phyloP scores from a whole-genome alignment of 2,329 filamentous ascomycete species.

The Hymenoscyphus fructigenus region DNA sequence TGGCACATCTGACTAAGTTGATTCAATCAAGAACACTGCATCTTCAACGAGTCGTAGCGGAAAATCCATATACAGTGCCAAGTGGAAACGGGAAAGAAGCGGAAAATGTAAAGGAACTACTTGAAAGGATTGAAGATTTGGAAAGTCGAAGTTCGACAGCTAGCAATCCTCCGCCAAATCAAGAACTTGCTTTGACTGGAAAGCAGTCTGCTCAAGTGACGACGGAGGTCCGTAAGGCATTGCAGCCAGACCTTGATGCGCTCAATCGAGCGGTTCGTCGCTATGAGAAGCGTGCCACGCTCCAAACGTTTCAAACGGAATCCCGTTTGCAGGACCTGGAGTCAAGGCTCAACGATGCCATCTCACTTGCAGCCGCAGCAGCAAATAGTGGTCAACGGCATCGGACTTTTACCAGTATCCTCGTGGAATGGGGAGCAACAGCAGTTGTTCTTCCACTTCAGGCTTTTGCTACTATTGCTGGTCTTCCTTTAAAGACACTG shows the following conservation, averaged over 20 bases:
- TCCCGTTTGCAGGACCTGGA: conserved; percentile 72
- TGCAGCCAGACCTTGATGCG: conserved; percentile 83
- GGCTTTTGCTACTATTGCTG: conserved; percentile 23
- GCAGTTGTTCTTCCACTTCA: conserved; percentile 33
- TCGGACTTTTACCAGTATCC: conserved; percentile 23
- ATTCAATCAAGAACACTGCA: conserved; percentile 77
- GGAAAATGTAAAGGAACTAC: conserved; percentile 51
- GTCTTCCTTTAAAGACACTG: conserved; percentile 31
- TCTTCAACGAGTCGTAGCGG: conserved; percentile 70
- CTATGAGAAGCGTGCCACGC: conserved; percentile 84
- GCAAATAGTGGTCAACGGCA: conserved; percentile 42
- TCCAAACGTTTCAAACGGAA: conserved; percentile 75
- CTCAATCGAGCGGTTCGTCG: conserved; percentile 84
- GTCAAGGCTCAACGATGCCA: conserved; percentile 69
- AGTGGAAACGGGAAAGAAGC: conserved; percentile 35
- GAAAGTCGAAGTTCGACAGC: conserved; percentile 55
- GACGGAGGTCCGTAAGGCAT: conserved; percentile 60
- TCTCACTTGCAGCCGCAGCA: conserved; percentile 77
- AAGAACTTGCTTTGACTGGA: conserved; percentile 37
- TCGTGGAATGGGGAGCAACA: conserved; percentile 33
- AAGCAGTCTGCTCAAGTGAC: conserved; percentile 44
- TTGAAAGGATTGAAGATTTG: conserved; percentile 66
- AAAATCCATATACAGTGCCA: conserved; percentile 46
- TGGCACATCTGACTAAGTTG: conserved; percentile 78
- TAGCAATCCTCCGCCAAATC: conserved; percentile 33